Evolutionary conservation across 148 eudicot genomes (phyloP).

Genomic region (Silene latifolia): DNA sequence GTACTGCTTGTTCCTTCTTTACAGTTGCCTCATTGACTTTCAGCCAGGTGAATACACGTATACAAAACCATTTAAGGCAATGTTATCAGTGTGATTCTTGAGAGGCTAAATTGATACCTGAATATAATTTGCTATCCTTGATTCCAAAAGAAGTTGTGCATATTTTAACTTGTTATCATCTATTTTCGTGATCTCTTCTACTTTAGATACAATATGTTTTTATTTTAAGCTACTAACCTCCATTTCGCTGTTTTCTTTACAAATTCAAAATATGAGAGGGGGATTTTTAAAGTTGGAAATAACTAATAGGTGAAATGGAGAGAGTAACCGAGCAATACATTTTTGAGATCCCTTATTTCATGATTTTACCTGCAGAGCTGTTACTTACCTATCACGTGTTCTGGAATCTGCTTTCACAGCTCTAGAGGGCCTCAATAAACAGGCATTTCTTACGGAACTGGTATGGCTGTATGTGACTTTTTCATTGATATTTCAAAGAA

Average conservation of each 20-base stretch:
- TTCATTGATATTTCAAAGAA: conserved; percentile 1
- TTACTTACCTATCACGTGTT: conserved; percentile 92
- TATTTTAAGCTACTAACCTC: no score
- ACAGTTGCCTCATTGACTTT: conserved; percentile 5
- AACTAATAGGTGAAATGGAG: background rate
- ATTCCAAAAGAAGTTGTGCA: no score
- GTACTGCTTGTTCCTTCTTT: conserved; percentile 26
- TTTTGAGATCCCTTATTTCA: background rate
- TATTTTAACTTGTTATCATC: no score
- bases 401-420: conserved; percentile 96
- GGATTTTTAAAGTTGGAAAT: background rate
- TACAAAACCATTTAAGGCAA: background rate
- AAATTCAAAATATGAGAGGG: background rate
- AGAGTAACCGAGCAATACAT: conserved; percentile 3
- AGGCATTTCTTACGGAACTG: conserved; percentile 94
- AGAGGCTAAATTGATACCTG: background rate
- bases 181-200: no score
- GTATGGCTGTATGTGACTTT: conserved; percentile 32
- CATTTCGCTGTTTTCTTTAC: background rate
- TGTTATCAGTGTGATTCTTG: background rate
- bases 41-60: no score
- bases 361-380: conserved; percentile 52
- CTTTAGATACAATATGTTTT: no score
- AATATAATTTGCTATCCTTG: no score
- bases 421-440: conserved; percentile 94